Conservation (phyloP, 2,329 filamentous ascomycete genomes). For the Ophiocordyceps robertsii region DNA sequence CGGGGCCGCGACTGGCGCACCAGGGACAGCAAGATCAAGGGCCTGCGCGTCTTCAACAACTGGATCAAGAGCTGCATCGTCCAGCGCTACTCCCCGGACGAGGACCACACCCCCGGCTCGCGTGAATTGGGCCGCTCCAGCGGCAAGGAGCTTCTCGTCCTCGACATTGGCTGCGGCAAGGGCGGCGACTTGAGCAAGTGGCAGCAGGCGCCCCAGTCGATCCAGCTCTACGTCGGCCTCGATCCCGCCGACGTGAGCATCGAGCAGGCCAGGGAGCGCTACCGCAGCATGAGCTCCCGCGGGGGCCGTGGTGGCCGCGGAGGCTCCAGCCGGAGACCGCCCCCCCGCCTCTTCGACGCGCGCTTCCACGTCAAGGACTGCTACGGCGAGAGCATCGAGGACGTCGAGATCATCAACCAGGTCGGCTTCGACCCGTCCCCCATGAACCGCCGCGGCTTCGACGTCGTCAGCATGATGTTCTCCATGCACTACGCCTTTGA, state of each 20-base stretch:
- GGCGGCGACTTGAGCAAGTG: constrained; percentile 92
- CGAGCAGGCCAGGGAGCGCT: constrained; percentile 76
- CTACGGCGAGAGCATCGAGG: constrained; percentile 70
- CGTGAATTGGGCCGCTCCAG: constrained; percentile 36
- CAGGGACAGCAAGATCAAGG: constrained; percentile 90
- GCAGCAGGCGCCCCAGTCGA: constrained; percentile 81
- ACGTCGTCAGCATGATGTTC: constrained; percentile 98
- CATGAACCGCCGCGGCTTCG: constrained; percentile 69
- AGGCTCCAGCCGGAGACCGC: constrained; percentile 32
- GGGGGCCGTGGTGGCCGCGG: constrained; percentile 42
- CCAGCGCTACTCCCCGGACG: constrained; percentile 82
- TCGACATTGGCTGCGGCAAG: constrained; percentile 95
- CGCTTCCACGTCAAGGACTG: constrained; percentile 89
- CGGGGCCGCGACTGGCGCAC: constrained; percentile 88
- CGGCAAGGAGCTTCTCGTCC: constrained; percentile 57
- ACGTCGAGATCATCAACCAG: constrained; percentile 67
- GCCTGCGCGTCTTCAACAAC: constrained; percentile 89
- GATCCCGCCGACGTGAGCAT: constrained; percentile 91
- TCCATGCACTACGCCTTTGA: constrained; percentile 99
- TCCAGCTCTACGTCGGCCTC: constrained; percentile 87
- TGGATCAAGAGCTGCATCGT: constrained; percentile 98
- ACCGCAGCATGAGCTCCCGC: constrained; percentile 54
- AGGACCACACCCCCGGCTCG: constrained; percentile 53
- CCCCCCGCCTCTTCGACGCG: constrained; percentile 59
- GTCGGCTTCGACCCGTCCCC: constrained; percentile 76